phyloP scores from a whole-genome alignment of 345 rosid species.

The Eucalyptus paniculata region DNA sequence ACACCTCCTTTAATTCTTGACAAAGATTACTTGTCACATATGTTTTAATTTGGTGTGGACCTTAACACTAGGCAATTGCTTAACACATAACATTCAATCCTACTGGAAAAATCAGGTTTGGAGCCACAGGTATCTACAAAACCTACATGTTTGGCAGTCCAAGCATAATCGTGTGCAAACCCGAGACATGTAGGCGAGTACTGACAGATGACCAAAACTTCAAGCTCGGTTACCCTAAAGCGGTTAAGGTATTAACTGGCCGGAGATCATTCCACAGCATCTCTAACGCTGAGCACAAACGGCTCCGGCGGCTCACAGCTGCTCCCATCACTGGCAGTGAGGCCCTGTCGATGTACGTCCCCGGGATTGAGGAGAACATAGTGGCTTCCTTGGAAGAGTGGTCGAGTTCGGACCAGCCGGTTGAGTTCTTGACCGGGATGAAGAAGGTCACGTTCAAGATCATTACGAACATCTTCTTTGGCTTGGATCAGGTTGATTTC shows the following conservation, averaged over 20 bases:
- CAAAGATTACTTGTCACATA: no score
- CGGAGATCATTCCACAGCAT: conserved; percentile 1
- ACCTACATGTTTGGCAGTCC: conserved; percentile 12
- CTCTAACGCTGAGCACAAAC: conserved; percentile 5
- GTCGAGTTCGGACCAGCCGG: background rate
- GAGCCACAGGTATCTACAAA: background rate
- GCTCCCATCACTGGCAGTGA: conserved; percentile 19
- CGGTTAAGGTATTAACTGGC: conserved; percentile 1
- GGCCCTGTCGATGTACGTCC: conserved; percentile 3
- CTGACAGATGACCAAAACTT: conserved; percentile 9
- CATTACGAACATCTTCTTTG: conserved; percentile 11
- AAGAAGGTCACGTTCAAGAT: background rate
- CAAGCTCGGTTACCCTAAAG: conserved; percentile 4
- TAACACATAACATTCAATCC: no score
- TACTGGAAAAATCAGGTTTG: no score
- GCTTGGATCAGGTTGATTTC: background rate
- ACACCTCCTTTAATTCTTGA: no score
- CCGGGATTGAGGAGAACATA: conserved; percentile 7
- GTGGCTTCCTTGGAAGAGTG: conserved; percentile 4
- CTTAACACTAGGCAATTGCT: no score
- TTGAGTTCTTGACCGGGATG: conserved; percentile 13
- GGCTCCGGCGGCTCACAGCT: conserved; percentile 6
- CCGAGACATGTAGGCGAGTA: conserved; percentile 12
- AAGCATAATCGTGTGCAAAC: background rate
- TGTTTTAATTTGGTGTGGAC: no score